Evolutionary conservation across 805 yeast genomes (phyloP).

Genomic region (Zygotorulaspora danielsina): DNA sequence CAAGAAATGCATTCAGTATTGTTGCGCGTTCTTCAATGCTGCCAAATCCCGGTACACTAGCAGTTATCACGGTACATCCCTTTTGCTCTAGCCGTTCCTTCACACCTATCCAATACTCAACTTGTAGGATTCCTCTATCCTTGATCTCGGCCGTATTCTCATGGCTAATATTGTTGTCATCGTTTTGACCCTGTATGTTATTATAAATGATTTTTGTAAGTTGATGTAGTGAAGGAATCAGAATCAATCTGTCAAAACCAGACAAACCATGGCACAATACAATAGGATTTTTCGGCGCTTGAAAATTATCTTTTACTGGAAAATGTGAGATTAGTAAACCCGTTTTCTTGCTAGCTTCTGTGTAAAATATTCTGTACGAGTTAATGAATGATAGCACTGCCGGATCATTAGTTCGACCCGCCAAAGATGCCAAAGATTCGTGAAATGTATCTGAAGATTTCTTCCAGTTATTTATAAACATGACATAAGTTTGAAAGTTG

Average conservation of each 20-base stretch:
- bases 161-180: constrained; percentile 22
- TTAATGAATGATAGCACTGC: constrained; percentile 3
- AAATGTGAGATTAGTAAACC: constrained; percentile 3
- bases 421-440: constrained; percentile 1
- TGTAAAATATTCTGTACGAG: constrained; percentile 3
- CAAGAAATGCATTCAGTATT: constrained; percentile 50
- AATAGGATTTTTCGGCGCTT: constrained; percentile 65
- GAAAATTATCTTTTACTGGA: constrained; percentile 39
- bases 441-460: too few species aligned
- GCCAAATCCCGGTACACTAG: constrained; percentile 81
- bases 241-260: constrained; percentile 61
- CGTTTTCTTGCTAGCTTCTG: neutral
- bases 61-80: constrained; percentile 67
- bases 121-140: constrained; percentile 34
- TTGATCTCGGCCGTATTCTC: constrained; percentile 15
- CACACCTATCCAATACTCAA: constrained; percentile 84
- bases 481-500: too few species aligned
- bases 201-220: constrained; percentile 25
- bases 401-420: constrained; percentile 1
- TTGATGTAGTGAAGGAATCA: constrained; percentile 42
- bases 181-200: constrained; percentile 17
- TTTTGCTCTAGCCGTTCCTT: constrained; percentile 51
- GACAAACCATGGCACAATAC: constrained; percentile 83
- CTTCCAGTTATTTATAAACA: neutral
- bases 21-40: constrained; percentile 65